Base-by-base conservation (phyloP, 2,329 filamentous ascomycete species). In the Cytospora mali region DNA sequence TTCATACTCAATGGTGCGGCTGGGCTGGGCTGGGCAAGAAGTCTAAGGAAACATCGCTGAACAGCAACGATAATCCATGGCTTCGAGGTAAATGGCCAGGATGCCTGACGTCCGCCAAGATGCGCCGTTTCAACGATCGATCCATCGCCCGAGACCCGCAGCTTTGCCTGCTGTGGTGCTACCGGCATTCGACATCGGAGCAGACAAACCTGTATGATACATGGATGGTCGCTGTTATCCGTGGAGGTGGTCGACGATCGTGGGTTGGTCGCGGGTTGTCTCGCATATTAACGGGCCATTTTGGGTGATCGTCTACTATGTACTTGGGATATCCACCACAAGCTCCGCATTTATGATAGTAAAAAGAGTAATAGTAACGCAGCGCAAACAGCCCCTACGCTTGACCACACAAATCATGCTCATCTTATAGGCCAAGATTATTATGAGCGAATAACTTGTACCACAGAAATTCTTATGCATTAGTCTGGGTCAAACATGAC, bases 1-100 rank as follows among this genome's bases (percentile, higher is more conserved):
- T 71, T 53, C 39, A 61, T 10, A 35, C 18, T 2, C 62, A 71
- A 23, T 71, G 70, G 69, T 16, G 58, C 28, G 57, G 57, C 6
- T 71, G 69, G 70, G 67, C 67, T 1, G 70, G 69, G 16, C 28
- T 67, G 31, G 70, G 67, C 16, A 42, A 51, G 23, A 62, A n/a
- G 16, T n/a, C 62, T 18, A 39, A 65, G 13, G 70, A 68, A 48
- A 61, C 53, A n/a, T 58, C 60, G 23, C 59, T 71, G 42, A 70
- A 71, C 55, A n/a, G n/a, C n/a, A n/a, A n/a, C n/a, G n/a, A n/a
- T n/a, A n/a, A n/a, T n/a, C n/a, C n/a, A n/a, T n/a, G n/a, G n/a
- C n/a, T n/a, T n/a, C n/a, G n/a, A n/a, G n/a, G n/a, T n/a, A n/a
- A n/a, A n/a, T n/a, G n/a, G n/a, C n/a, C n/a, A n/a, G n/a, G n/a